These are phyloP conservation scores for Sporothrix variecibatus DNA, from an alignment of 2,329 filamentous ascomycete species.

Conservation along the genomic window DNA sequence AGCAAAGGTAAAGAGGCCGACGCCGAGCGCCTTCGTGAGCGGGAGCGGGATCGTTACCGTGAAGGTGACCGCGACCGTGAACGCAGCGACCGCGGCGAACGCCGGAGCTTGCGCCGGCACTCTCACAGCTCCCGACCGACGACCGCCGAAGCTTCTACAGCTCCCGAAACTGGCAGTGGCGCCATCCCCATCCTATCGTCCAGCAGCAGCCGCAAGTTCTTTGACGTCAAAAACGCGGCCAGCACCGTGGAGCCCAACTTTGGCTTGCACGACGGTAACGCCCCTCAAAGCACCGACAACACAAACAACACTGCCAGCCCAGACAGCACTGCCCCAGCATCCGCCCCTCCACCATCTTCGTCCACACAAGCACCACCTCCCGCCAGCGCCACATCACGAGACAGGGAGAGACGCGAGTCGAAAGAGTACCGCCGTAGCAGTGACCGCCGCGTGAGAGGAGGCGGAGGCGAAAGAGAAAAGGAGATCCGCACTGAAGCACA, in stretches of 20 bases:
- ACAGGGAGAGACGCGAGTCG: constrained; percentile 24
- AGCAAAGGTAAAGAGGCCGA: constrained; percentile 32
- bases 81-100: constrained; percentile 32
- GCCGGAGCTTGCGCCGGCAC: constrained; percentile 33
- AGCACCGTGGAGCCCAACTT: constrained; percentile 37
- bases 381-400: constrained; percentile 19
- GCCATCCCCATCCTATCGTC: constrained; percentile 19
- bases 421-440: constrained; percentile 21
- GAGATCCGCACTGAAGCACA: constrained; percentile 3
- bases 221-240: constrained; percentile 36
- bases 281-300: constrained; percentile 28
- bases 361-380: not conserved
- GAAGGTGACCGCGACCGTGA: constrained; percentile 32
- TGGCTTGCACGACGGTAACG: constrained; percentile 41
- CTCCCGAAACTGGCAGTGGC: not conserved
- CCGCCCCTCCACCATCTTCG: not conserved
- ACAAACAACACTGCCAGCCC: constrained; percentile 10
- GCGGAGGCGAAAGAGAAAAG: no score
- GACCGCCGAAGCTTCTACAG: constrained; percentile 22
- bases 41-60: constrained; percentile 33
- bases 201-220: constrained; percentile 35
- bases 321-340: constrained; percentile 13
- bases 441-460: constrained; percentile 15
- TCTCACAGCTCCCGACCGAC: constrained; percentile 28
- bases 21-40: constrained; percentile 32